Evolutionary conservation across 768 basidiomycete species (phyloP).

Genomic region (Tephrocybe sp.): DNA sequence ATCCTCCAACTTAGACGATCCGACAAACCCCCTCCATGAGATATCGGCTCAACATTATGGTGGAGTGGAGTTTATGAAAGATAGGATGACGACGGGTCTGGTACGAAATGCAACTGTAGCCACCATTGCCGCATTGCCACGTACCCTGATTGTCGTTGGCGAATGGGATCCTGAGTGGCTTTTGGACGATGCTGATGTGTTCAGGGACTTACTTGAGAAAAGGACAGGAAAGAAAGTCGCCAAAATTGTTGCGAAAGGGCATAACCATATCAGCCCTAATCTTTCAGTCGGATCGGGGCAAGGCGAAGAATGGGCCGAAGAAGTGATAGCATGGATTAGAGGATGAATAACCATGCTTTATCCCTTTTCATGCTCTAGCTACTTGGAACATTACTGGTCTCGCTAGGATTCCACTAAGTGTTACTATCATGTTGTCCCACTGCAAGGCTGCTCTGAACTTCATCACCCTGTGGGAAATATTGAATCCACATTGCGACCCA

Average conservation of each 20-base stretch:
- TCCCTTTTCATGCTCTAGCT: too few relatives aligned
- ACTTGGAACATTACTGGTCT: too few relatives aligned
- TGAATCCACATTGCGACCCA: too few relatives aligned
- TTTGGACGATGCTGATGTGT: neutral
- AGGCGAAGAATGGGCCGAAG: too few relatives aligned
- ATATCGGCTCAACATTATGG: conserved; percentile 38
- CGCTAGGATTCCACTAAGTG: too few relatives aligned
- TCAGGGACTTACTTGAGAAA: neutral
- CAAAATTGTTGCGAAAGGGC: too few relatives aligned
- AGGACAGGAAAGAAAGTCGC: conserved; percentile 1
- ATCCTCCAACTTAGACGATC: conserved; percentile 34
- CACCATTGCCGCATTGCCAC: neutral
- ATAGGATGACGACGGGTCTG: conserved; percentile 39
- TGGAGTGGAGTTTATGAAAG: conserved; percentile 29
- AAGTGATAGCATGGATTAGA: too few relatives aligned
- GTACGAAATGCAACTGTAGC: conserved; percentile 19
- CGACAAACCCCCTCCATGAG: conserved; percentile 21
- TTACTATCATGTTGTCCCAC: too few relatives aligned
- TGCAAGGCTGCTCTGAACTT: too few relatives aligned
- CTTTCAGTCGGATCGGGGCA: too few relatives aligned
- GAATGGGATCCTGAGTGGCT: neutral
- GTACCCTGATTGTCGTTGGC: neutral
- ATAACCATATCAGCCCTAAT: neutral
- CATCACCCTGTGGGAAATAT: too few relatives aligned
- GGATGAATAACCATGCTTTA: too few relatives aligned